A percentile compares a stretch with the other conserved stretches of the same genome.
Conservation (phyloP, 106 monocot species). For the Dendrobium nobile region DNA sequence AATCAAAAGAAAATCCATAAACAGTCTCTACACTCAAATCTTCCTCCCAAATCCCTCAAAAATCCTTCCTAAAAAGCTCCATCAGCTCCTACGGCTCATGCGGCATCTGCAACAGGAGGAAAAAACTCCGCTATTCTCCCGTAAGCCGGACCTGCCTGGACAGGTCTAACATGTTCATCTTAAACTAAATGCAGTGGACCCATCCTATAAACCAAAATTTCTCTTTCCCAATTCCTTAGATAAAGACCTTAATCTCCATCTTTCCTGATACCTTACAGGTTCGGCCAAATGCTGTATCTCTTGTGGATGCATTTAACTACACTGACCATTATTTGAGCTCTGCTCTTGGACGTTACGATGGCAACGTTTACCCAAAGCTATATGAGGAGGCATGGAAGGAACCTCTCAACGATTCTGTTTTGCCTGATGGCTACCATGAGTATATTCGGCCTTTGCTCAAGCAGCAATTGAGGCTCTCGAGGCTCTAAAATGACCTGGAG, state of each 20-base stretch:
- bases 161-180: neutral
- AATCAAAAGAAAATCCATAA: no score
- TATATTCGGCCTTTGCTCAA: conserved; percentile 71
- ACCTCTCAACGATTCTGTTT: conserved; percentile 76
- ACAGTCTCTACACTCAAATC: no score
- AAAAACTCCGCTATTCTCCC: no score
- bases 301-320: conserved; percentile 96
- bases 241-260: neutral
- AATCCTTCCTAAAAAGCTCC: no score
- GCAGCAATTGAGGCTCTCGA: conserved; percentile 45
- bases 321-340: conserved; percentile 83
- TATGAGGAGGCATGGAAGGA: conserved; percentile 85
- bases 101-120: no score
- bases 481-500: conserved; percentile 13
- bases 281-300: conserved; percentile 75
- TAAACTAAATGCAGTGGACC: neutral
- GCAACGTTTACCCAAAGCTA: conserved; percentile 80
- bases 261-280: conserved; percentile 27
- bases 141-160: no score
- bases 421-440: conserved; percentile 82
- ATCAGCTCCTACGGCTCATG: no score
- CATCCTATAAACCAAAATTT: neutral
- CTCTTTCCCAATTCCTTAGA: neutral
- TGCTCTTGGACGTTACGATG: conserved; percentile 80
- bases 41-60: no score